Evolutionary conservation across 805 yeast species (phyloP).

Genomic region (Suhomyces xylopsoci): DNA sequence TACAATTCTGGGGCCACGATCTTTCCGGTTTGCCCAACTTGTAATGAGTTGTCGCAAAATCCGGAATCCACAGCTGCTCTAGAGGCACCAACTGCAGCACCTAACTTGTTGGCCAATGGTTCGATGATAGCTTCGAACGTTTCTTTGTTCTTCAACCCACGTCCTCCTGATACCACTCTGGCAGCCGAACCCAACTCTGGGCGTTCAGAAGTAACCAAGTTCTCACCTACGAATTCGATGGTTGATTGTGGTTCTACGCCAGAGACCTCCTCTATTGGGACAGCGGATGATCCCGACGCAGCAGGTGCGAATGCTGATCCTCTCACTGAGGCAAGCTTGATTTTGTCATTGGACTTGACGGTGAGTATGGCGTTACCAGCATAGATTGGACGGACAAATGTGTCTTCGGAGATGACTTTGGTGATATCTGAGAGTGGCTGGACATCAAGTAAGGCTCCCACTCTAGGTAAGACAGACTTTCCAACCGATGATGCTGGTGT

Average conservation of each 20-base stretch:
- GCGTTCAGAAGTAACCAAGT: constrained; percentile 72
- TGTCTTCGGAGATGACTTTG: constrained; percentile 59
- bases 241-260: constrained; percentile 12
- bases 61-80: constrained; percentile 98
- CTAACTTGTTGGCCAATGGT: constrained; percentile 80
- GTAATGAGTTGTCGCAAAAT: constrained; percentile 91
- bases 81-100: constrained; percentile 96
- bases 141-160: constrained; percentile 88
- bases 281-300: constrained; percentile 34
- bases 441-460: constrained; percentile 77
- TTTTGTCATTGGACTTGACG: constrained; percentile 64
- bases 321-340: constrained; percentile 74
- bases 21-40: constrained; percentile 98
- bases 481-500: constrained; percentile 86
- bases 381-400: constrained; percentile 89
- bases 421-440: constrained; percentile 87
- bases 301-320: constrained; percentile 70
- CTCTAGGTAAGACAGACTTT: constrained; percentile 80
- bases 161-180: constrained; percentile 85
- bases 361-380: constrained; percentile 94
- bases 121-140: constrained; percentile 71
- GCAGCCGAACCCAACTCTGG: constrained; percentile 88
- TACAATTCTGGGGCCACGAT: constrained; percentile 95
- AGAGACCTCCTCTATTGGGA: constrained; percentile 47
- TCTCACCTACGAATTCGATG: constrained; percentile 70